Evolutionary conservation across 177 flowering plant species (phyloP), one percentile per base, ranked within the genome.

Genomic region (Vitis hybrid): DNA sequence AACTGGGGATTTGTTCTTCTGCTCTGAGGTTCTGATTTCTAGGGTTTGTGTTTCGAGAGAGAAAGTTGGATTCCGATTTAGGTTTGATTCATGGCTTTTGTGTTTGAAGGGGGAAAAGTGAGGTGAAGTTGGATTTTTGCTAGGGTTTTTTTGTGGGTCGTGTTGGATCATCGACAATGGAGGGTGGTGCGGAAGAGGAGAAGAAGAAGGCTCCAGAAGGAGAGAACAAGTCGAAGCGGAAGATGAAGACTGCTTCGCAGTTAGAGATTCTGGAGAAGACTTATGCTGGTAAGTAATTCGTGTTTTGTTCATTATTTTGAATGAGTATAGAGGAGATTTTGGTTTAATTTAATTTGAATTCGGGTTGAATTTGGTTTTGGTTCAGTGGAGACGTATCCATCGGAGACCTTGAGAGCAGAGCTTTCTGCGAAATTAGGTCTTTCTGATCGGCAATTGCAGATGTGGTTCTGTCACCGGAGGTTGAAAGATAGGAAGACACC

Each of bases 401-500:
- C 93, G 52, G 99, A 95, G 75, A 52, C 89, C 1, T 49, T 83
- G 65, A 69, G 98, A 35, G 89, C 88, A 3, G 94, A 90, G 69
- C 82, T 95, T 12, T 93, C 99, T 15, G 88, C 46, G 74, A 86
- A 87, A 65, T 71, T 91, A 58, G 94, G 85, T 49, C 80, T 93
- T 1, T 70, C 97, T 58, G 99, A 95, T 88, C 83, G 98, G 81
- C 99, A 95, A 56, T 75, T 95, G 74, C 99, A 95, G 91, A 95
- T 95, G 99, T 95, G 99, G 99, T 95, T 95, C 70, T 95, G 99
- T 71, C 99, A 95, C 72, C 72, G 98, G 81, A 84, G 99, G 82
- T 79, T 95, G 76, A 93, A 95, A 82, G 99, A 95, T 70, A 16
- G 75, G 74, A 88, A 88, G 65, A 76, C 60, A 2, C 65, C 77